phyloP scores from a whole-genome alignment of 202 grass and related monocot genomes.

The Schoenoplectus triqueter region DNA sequence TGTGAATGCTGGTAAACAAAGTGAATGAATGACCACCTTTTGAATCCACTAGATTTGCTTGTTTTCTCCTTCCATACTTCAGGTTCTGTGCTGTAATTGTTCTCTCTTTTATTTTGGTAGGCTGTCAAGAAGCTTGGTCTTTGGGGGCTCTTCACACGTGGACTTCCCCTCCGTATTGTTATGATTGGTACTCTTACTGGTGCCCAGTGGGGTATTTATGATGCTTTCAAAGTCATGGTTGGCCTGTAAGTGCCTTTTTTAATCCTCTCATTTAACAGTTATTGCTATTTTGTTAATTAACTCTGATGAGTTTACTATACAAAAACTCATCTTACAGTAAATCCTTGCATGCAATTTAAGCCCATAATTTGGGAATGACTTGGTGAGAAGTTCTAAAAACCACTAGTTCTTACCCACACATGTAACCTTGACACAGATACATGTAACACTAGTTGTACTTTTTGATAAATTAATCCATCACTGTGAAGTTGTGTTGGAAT shows the following conservation, averaged over 20 bases:
- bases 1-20: not conserved
- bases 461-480: not conserved
- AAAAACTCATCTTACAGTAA: not conserved
- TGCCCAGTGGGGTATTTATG: constrained; percentile 92
- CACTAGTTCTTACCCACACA: not conserved
- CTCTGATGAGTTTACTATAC: not conserved
- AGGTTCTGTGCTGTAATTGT: not conserved
- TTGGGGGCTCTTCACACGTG: constrained; percentile 74
- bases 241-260: constrained; percentile 74
- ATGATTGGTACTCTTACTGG: constrained; percentile 92
- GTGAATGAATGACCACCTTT: not conserved
- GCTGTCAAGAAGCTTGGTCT: constrained; percentile 76
- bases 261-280: not conserved
- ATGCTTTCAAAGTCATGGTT: constrained; percentile 92
- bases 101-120: constrained; percentile 40
- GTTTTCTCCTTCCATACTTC: not conserved
- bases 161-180: constrained; percentile 85
- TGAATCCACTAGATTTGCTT: not conserved
- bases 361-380: not conserved
- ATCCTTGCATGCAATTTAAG: not conserved
- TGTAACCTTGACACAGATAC: not conserved
- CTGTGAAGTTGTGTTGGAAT: not conserved
- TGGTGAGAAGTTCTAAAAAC: not conserved
- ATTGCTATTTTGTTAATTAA: constrained; percentile 18
- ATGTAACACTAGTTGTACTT: not conserved